Evolutionary conservation across 805 yeast species (phyloP), one percentile per base, ranked within the genome.

Genomic region (Nakazawaea ambrosiae): DNA sequence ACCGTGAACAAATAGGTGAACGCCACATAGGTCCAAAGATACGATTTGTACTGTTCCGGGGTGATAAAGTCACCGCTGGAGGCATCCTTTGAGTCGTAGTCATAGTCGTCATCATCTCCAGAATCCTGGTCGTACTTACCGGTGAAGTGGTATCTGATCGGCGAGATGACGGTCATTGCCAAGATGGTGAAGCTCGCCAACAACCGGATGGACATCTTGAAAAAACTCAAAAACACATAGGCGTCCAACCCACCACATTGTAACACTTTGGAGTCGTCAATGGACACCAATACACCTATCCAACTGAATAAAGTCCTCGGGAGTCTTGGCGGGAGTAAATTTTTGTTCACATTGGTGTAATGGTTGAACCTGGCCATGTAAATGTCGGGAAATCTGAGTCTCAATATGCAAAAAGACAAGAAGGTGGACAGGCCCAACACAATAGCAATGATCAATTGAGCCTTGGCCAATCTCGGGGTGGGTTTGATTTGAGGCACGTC

Each of bases 1-100:
- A 73, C 61, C 0, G 97, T 90, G 62, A 92, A 90, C 7, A 84
- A 66, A 52, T 87, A 87, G 1, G 96, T 86, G 65, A 90, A 87
- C 0, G 79, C 68, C 24, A 88, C 88, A 53, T 90, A 90, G 60
- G 84, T 73, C 95, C 96, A 88, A 10, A 81, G 60, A 52, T 81
- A 85, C 3, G 76, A 60, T 44, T 68, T 68, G 43, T 69, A 73
- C 20, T 65, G 70, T 5, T 67, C 73, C 3, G 63, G 48, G 26
- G 33, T 24, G 18, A 16, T 35, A 24, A 29, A 24, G 16, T 34
- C 37, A 3, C 26, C 27, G 18, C 12, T 10, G 18, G 31, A 17
- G 3, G 27, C 3, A 10, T 31, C 23, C 18, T 7, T 29, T 4
- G 33, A 33, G 20, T 28, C 37, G 18, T 41, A 38, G n/a, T n/a